Conservation (phyloP, 2,329 filamentous ascomycete species). For the Verticillium longisporum region DNA sequence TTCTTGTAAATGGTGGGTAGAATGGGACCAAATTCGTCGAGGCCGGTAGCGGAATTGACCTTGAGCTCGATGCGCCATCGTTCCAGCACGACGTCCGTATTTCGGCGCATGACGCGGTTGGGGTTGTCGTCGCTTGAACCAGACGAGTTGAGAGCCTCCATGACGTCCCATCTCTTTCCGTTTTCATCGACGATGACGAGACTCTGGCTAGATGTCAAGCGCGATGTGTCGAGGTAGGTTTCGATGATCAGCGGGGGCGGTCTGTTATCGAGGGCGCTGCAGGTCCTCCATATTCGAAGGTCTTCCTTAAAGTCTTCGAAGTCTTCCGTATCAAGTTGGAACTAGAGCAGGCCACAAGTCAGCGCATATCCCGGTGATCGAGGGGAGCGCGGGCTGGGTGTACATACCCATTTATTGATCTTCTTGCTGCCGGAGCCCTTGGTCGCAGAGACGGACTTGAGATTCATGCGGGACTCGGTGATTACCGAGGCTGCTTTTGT, state of each 20-base stretch:
- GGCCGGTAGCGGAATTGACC: conserved; percentile 39
- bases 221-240: conserved; percentile 75
- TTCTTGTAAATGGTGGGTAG: conserved; percentile 95
- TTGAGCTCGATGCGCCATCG: conserved; percentile 85
- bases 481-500: conserved; percentile 81
- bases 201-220: conserved; percentile 76
- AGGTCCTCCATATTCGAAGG: conserved; percentile 72
- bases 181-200: conserved; percentile 82
- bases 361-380: background rate
- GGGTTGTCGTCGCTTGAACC: conserved; percentile 43
- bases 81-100: conserved; percentile 77
- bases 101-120: conserved; percentile 30
- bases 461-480: conserved; percentile 69
- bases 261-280: conserved; percentile 67
- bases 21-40: conserved; percentile 52
- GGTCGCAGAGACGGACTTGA: conserved; percentile 52
- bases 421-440: conserved; percentile 39
- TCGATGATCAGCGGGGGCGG: conserved; percentile 86
- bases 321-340: conserved; percentile 90
- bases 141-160: conserved; percentile 69
- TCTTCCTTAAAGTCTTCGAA: conserved; percentile 82
- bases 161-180: conserved; percentile 88
- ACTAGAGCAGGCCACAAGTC: conserved; percentile 45
- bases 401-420: conserved; percentile 80
- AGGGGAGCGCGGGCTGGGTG: background rate